Base-by-base conservation (phyloP, 2,329 filamentous ascomycete species). In the Aureobasidium sp. region DNA sequence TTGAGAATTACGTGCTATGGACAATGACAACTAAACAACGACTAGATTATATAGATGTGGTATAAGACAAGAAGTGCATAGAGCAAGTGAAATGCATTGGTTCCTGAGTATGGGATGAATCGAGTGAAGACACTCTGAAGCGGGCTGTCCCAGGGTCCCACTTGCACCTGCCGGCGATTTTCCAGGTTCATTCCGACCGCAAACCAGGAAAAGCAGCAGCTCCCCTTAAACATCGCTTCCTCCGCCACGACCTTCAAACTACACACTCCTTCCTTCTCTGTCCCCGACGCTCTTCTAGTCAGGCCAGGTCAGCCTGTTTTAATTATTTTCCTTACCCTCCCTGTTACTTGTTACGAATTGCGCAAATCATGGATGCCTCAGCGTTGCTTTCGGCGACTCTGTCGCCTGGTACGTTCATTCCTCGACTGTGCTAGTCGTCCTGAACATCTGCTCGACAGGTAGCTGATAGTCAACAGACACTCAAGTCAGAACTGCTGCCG, bases 301-400 rank as follows among this genome's bases (percentile, higher is more conserved):
- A 43, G 57, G 57, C 57, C 57, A 43, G 46, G 57, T 51, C 48
- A 47, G 48, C 59, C 59, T 53, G 59, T 48, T 20, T 44, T 52
- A 61, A 52, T 53, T 52, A 17, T 36, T 61, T 36, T 34, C 48
- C 50, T 47, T 36, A 5, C 34, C 39, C 59, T 20, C 37, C 20
- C 47, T 61, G 17, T 36, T 46, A 37, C 43, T 39, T 29, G 55
- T 46, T 15, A 55, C 59, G 43, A 47, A 59, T 55, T 53, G 39
- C 50, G 39, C 50, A 57, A 37, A 91, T 85, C 81, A 92, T 95
- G 89, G 91, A 97, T 82, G 95, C 97, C 82, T 96, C 93, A 82
- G 88, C 92, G 81, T 93, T 99, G 82, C 89, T 99, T 82, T 87
- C 91, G 79, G 93, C 92, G 82, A 97, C 94, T 77, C 87, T 97